A percentile compares a stretch with the other conserved stretches of the same genome.
phyloP scores from a whole-genome alignment of 768 basidiomycete species.

The Serpula lacrymans region DNA sequence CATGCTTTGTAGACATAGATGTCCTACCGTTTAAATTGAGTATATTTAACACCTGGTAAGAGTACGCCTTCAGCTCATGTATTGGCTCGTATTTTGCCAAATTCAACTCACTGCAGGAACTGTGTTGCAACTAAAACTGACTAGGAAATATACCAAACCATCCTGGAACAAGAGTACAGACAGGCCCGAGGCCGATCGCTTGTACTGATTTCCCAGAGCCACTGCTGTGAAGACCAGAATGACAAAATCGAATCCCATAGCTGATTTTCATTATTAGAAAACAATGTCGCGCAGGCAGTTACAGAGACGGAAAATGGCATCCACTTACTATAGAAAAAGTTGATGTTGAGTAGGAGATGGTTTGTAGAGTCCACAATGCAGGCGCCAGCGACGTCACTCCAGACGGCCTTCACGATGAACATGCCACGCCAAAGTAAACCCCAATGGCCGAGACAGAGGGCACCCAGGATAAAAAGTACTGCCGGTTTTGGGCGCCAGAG shows the following conservation, averaged over 20 bases:
- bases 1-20: too few relatives aligned
- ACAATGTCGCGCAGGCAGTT: conserved; percentile 3
- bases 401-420: conserved; percentile 59
- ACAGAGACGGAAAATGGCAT: neutral
- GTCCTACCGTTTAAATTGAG: conserved; percentile 57
- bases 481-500: conserved; percentile 61
- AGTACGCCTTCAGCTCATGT: neutral
- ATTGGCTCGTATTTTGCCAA: neutral
- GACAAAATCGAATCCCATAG: conserved; percentile 66
- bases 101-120: conserved; percentile 57
- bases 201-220: conserved; percentile 41
- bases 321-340: conserved; percentile 67
- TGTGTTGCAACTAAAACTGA: conserved; percentile 63
- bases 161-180: conserved; percentile 72
- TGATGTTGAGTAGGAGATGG: conserved; percentile 55
- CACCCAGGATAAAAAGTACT: conserved; percentile 48
- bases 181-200: conserved; percentile 55
- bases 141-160: conserved; percentile 65
- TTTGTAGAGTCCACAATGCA: conserved; percentile 55
- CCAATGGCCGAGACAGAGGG: conserved; percentile 64
- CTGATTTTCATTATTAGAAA: conserved; percentile 28
- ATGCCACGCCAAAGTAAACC: conserved; percentile 64
- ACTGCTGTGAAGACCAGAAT: conserved; percentile 55
- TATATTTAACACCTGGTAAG: conserved; percentile 49
- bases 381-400: conserved; percentile 35